Conservation (phyloP, 1,139 yeast species). For the Eremothecium sinecaudum region DNA sequence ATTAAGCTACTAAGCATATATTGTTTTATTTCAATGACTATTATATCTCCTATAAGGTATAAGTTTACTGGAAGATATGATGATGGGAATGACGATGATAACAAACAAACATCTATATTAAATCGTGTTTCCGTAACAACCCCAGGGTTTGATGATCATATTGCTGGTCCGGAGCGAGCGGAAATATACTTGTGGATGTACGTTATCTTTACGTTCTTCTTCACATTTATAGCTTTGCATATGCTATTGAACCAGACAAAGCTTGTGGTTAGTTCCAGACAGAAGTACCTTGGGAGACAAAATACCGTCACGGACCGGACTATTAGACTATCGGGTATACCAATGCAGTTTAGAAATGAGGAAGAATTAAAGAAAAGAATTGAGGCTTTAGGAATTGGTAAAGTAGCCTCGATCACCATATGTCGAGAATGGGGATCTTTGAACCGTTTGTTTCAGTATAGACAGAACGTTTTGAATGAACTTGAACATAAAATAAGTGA, state of each 20-base stretch:
- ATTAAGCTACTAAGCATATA: constrained; percentile 47
- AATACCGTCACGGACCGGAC: constrained; percentile 90
- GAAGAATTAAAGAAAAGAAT: constrained; percentile 61
- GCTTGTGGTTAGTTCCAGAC: constrained; percentile 66
- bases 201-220: constrained; percentile 76
- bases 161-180: constrained; percentile 21
- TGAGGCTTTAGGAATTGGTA: constrained; percentile 69
- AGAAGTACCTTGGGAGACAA: constrained; percentile 75
- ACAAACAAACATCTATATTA: constrained; percentile 4
- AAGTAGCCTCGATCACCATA: constrained; percentile 62
- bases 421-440: constrained; percentile 80
- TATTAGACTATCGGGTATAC: constrained; percentile 83
- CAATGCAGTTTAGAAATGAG: constrained; percentile 66
- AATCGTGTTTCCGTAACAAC: constrained; percentile 9
- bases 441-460: constrained; percentile 51
- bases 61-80: constrained; percentile 54
- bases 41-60: constrained; percentile 62
- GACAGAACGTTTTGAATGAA: constrained; percentile 44
- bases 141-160: constrained; percentile 17
- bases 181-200: constrained; percentile 56
- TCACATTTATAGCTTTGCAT: constrained; percentile 60
- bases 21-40: constrained; percentile 45
- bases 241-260: constrained; percentile 60
- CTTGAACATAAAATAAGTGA: constrained; percentile 73
- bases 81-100: constrained; percentile 33